These are phyloP conservation scores for Ogataea minuta DNA, from an alignment of 805 yeast species.

Conservation along the genomic window DNA sequence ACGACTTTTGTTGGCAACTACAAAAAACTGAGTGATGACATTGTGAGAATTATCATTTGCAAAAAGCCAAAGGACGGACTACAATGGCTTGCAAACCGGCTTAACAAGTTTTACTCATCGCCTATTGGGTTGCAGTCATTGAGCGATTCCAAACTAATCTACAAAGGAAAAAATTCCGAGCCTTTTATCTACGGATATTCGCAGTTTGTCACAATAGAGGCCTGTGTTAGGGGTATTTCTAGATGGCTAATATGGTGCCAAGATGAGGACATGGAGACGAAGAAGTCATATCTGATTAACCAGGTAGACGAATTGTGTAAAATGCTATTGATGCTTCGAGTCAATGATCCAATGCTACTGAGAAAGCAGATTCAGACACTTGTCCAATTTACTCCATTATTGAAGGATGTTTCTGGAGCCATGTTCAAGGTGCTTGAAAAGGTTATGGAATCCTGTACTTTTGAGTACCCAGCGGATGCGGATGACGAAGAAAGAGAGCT, in stretches of 20 bases:
- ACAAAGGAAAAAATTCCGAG: slow-evolving; percentile 54
- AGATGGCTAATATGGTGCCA: slow-evolving; percentile 95
- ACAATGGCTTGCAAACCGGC: slow-evolving; percentile 72
- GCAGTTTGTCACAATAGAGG: slow-evolving; percentile 83
- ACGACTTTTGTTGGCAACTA: slow-evolving; percentile 75
- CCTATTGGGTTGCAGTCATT: slow-evolving; percentile 65
- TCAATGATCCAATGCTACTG: slow-evolving; percentile 75
- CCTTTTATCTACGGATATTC: slow-evolving; percentile 76
- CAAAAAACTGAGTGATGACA: slow-evolving; percentile 83
- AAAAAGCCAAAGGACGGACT: slow-evolving; percentile 79
- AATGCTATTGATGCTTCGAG: slow-evolving; percentile 67
- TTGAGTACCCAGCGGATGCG: slow-evolving; percentile 61
- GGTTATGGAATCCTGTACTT: slow-evolving; percentile 78
- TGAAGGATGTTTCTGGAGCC: slow-evolving; percentile 70
- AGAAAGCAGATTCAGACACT: slow-evolving; percentile 87
- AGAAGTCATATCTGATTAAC: slow-evolving; percentile 50
- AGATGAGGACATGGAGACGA: slow-evolving; percentile 50
- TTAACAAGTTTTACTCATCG: slow-evolving; percentile 71
- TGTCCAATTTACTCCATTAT: slow-evolving; percentile 89
- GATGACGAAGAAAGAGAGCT: slow-evolving; percentile 71
- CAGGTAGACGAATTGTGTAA: slow-evolving; percentile 71
- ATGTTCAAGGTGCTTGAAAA: slow-evolving; percentile 85
- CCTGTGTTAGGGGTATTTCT: slow-evolving; percentile 86
- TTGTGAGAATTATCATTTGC: slow-evolving; percentile 84
- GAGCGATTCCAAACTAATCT: slow-evolving; percentile 49